Evolutionary conservation across 805 yeast genomes (phyloP).

Genomic region (Yamadazyma nakazawae): DNA sequence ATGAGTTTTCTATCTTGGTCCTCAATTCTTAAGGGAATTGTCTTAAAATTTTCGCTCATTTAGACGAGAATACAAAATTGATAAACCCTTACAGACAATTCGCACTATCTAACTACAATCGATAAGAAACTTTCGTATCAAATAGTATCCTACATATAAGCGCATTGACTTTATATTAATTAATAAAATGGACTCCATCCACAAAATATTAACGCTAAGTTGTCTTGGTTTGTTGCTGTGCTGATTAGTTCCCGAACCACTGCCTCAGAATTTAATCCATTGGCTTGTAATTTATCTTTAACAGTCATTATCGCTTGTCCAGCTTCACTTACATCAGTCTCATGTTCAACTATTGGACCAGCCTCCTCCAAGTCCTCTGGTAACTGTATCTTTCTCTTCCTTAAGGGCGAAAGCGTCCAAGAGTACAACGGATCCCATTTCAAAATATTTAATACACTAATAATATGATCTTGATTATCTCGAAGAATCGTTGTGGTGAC

Average conservation of each 20-base stretch:
- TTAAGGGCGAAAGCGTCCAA: constrained; percentile 83
- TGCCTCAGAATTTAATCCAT: constrained; percentile 77
- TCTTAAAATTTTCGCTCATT: constrained; percentile 6
- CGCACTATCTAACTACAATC: neutral
- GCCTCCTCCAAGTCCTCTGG: constrained; percentile 24
- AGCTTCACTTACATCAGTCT: constrained; percentile 65
- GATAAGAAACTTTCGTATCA: neutral
- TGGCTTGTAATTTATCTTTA: constrained; percentile 60
- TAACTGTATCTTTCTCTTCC: constrained; percentile 51
- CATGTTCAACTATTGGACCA: constrained; percentile 14
- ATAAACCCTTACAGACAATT: neutral
- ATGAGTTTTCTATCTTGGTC: constrained; percentile 7
- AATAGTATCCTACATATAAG: neutral
- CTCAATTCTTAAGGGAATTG: constrained; percentile 11
- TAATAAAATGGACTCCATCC: constrained; percentile 84
- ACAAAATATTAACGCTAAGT: constrained; percentile 69
- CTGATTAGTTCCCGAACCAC: constrained; percentile 75
- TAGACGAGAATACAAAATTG: neutral
- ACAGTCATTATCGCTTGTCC: constrained; percentile 74
- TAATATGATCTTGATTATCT: constrained; percentile 61
- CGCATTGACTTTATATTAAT: neutral
- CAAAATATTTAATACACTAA: constrained; percentile 80
- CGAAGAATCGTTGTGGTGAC: constrained; percentile 67
- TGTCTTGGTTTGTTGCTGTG: constrained; percentile 66
- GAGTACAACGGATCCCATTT: constrained; percentile 90